Evolutionary conservation across 352 stramenopile species (phyloP).

Genomic region (Phytophthora quininea): DNA sequence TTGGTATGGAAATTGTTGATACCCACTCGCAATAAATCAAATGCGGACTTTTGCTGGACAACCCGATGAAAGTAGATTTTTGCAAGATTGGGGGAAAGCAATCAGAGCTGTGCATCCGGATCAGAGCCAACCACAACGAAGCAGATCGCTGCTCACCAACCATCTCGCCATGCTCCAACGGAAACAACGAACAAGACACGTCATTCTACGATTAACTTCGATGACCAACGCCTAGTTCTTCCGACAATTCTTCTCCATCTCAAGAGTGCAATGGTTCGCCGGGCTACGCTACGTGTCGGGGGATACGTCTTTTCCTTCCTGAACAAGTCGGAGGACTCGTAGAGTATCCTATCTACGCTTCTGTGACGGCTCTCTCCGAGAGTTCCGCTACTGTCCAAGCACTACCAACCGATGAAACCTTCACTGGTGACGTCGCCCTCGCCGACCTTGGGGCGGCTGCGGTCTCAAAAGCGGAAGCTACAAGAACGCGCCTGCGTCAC

Average conservation of each 20-base stretch:
- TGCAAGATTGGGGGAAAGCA: neutral
- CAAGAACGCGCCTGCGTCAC: neutral
- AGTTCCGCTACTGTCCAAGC: constrained; percentile 2
- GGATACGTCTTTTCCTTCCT: neutral
- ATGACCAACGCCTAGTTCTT: too few relatives aligned
- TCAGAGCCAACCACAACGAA: too few relatives aligned
- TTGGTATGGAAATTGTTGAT: too few relatives aligned
- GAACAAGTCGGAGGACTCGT: constrained; percentile 11
- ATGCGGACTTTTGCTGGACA: neutral
- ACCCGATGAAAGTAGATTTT: neutral
- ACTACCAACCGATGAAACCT: neutral
- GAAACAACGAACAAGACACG: too few relatives aligned
- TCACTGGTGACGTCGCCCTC: constrained; percentile 4
- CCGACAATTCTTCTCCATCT: too few relatives aligned
- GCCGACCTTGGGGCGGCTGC: neutral
- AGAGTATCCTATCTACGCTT: constrained; percentile 19
- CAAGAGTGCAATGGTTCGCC: neutral
- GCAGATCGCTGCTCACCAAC: too few relatives aligned
- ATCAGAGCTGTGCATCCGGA: too few relatives aligned
- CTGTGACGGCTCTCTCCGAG: constrained; percentile 1
- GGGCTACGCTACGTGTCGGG: neutral
- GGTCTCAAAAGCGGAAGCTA: constrained; percentile 12
- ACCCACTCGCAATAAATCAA: neutral
- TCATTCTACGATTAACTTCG: too few relatives aligned
- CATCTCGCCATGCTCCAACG: too few relatives aligned